Conservation (phyloP, 345 rosid species). For the Populus simonii region DNA sequence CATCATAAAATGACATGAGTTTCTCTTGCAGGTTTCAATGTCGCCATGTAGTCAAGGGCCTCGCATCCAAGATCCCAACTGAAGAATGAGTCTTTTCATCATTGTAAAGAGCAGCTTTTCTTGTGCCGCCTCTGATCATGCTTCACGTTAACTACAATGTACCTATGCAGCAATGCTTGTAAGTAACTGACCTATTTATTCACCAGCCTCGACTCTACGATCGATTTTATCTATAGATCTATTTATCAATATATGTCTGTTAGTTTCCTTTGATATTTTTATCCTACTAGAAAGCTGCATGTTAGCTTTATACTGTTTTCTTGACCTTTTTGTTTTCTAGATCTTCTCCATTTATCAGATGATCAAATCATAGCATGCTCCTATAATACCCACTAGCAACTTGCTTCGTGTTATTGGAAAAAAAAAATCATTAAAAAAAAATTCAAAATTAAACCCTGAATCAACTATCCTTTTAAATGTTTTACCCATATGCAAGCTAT, state of each 20-base stretch:
- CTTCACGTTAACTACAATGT: not conserved
- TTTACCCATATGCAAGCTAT: not conserved
- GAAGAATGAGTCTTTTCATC: constrained; percentile 46
- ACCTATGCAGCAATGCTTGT: not conserved
- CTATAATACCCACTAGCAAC: not conserved
- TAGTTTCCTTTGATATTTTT: not conserved
- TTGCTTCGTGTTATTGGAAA: no score
- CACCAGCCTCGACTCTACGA: not conserved
- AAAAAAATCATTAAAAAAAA: no score
- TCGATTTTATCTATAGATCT: not conserved
- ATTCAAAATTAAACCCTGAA: not conserved
- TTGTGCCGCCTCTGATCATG: not conserved
- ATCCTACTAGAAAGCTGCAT: not conserved
- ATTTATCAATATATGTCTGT: not conserved
- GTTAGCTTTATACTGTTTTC: no score
- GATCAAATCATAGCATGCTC: not conserved
- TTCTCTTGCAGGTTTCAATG: constrained; percentile 69
- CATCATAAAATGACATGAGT: not conserved
- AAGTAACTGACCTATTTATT: not conserved
- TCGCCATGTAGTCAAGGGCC: constrained; percentile 70
- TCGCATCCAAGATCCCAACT: constrained; percentile 46
- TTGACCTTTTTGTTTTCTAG: not conserved
- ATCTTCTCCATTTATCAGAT: not conserved
- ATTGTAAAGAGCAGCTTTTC: not conserved
- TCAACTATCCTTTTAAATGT: not conserved